These are phyloP conservation scores for Macrolepiota dolichaula DNA, from an alignment of 768 basidiomycete genomes.

Conservation along the genomic window DNA sequence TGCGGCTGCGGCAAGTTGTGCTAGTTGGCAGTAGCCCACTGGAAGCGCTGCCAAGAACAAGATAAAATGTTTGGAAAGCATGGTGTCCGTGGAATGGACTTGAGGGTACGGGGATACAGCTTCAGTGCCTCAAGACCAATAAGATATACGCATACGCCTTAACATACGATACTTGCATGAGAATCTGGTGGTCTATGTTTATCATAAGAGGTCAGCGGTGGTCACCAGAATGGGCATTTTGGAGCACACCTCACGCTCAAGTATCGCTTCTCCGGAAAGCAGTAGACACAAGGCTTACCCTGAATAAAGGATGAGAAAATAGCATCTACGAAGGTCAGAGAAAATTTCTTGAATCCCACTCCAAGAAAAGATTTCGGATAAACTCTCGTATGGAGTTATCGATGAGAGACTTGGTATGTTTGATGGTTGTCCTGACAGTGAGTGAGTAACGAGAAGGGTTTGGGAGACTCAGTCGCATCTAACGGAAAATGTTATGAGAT, in stretches of 20 bases:
- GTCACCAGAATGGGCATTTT: not conserved
- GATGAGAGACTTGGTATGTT: not conserved
- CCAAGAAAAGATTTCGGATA: not conserved
- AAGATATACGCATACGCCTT: not conserved
- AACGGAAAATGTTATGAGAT: not conserved
- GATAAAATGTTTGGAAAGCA: not conserved
- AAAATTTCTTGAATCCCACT: not conserved
- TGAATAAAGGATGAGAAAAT: constrained; percentile 4
- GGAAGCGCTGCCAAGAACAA: constrained; percentile 10
- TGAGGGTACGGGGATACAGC: not conserved
- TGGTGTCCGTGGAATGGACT: not conserved
- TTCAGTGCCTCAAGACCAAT: not conserved
- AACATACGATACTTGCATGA: constrained; percentile 1
- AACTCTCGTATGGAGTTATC: not conserved
- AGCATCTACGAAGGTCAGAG: not conserved
- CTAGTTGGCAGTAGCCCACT: constrained; percentile 41
- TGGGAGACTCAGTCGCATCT: not conserved
- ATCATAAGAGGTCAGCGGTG: not conserved
- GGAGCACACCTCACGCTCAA: not conserved
- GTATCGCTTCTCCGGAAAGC: not conserved
- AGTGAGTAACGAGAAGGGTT: not conserved
- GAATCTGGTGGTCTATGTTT: not conserved
- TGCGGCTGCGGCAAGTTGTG: constrained; percentile 39
- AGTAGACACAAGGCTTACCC: not conserved
- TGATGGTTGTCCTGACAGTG: not conserved